A percentile compares a stretch with the other conserved stretches of the same genome.
These are phyloP conservation scores for Pyricularia sp. DNA, from an alignment of 2,329 filamentous ascomycete species.

Conservation along the genomic window DNA sequence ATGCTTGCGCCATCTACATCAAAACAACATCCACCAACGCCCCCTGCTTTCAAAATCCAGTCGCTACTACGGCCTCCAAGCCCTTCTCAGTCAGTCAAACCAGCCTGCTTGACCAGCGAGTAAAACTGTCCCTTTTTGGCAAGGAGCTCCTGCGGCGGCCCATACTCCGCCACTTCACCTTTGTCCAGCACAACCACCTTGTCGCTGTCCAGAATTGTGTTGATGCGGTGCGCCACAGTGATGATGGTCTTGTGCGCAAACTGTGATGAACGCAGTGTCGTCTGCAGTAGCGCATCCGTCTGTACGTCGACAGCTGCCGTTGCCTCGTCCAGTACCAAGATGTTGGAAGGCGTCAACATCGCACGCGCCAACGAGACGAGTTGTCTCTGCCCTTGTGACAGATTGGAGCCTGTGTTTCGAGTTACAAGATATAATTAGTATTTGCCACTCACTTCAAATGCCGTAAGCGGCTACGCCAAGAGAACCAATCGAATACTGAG, in stretches of 20 bases:
- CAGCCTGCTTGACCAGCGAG: constrained; percentile 84
- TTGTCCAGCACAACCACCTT: constrained; percentile 89
- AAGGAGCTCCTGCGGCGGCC: constrained; percentile 71
- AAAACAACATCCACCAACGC: background rate
- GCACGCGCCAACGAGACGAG: constrained; percentile 89
- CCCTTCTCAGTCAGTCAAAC: constrained; percentile 43
- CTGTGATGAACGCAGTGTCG: constrained; percentile 50
- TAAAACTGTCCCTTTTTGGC: constrained; percentile 73
- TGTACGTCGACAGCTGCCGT: constrained; percentile 68
- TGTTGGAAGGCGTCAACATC: constrained; percentile 90
- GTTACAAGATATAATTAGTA: constrained; percentile 10
- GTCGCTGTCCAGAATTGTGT: constrained; percentile 86
- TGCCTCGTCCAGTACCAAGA: constrained; percentile 92
- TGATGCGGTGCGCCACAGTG: constrained; percentile 96
- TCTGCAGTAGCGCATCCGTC: constrained; percentile 58
- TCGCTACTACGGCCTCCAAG: background rate
- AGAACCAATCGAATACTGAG: background rate
- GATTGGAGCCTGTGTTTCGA: constrained; percentile 63
- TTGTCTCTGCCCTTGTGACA: constrained; percentile 91
- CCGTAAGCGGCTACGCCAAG: background rate
- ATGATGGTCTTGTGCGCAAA: constrained; percentile 95
- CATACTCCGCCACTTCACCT: constrained; percentile 86
- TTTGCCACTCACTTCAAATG: background rate
- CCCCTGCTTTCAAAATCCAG: background rate
- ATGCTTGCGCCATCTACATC: background rate